A percentile compares a stretch with the other conserved stretches of the same genome.
phyloP scores from a whole-genome alignment of 768 basidiomycete genomes.

The Panaeolus papilionaceus region DNA sequence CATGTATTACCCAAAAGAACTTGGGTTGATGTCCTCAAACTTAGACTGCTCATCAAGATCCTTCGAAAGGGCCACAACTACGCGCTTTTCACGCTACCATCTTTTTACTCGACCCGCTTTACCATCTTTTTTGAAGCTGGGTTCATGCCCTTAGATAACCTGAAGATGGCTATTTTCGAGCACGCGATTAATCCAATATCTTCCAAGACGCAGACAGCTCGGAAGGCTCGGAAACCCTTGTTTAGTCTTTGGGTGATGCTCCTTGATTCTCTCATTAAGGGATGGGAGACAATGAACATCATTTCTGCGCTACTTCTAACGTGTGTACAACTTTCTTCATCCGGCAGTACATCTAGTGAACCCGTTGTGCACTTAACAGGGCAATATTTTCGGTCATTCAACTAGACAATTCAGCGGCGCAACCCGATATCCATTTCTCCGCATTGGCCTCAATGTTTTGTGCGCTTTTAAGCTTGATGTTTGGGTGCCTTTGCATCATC shows the following conservation, averaged over 20 bases:
- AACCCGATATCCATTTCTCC: constrained; percentile 58
- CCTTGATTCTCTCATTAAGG: constrained; percentile 34
- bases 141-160: constrained; percentile 61
- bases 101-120: constrained; percentile 72
- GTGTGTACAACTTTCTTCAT: constrained; percentile 23
- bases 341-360: no score
- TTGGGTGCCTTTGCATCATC: constrained; percentile 65
- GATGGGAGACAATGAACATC: constrained; percentile 39
- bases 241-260: constrained; percentile 31
- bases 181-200: constrained; percentile 12
- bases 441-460: constrained; percentile 61
- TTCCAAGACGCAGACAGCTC: constrained; percentile 18
- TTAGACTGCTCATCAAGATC: constrained; percentile 7
- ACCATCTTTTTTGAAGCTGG: constrained; percentile 68
- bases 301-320: constrained; percentile 34
- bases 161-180: constrained; percentile 48
- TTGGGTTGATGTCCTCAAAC: no score
- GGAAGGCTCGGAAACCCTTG: constrained; percentile 21
- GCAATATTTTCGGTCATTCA: constrained; percentile 40
- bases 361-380: constrained; percentile 18
- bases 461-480: constrained; percentile 64
- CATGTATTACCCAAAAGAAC: no score
- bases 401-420: constrained; percentile 43
- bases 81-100: constrained; percentile 61
- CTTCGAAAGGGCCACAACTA: constrained; percentile 36